Base-by-base conservation (phyloP, 345 rosid species). In the Kandelia obovata region DNA sequence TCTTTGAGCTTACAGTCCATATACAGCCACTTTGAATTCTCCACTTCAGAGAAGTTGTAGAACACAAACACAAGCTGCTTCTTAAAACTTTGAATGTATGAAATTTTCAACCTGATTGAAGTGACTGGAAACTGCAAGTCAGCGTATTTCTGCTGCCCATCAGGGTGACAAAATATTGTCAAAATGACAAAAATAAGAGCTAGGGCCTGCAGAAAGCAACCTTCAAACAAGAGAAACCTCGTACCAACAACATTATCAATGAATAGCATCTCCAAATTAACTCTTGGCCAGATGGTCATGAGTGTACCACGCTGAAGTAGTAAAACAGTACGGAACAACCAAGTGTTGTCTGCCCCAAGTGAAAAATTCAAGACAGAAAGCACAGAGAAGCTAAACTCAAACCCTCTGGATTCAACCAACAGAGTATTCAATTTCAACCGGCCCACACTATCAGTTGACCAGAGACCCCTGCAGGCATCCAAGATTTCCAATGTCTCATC, bases 251-350 rank as follows among this genome's bases (percentile, higher is more conserved):
- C 65, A 77, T 81, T 90, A 73, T 90, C 88, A 6, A 90, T 81
- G 78, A 95, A 86, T 78, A 89, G 86, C 83, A 92, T 86, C 87
- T 95, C 98, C 86, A 95, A 80, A 62, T 88, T 79, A 72, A 90
- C 87, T 74, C 74, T 81, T 71, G 98, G 98, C 96, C 93, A 85
- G 51, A 69, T 53, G 58, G 69, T 64, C 68, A 72, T 80, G 72
- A 92, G 64, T 30, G 57, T 75, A 79, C 99, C 97, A 80, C 72
- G 63, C 62, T 73, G 87, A 77, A 82, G 88, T 73, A 87, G 82
- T 35, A 77, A 51, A 4, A 81, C 61, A 57, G 80, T 68, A 74
- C 70, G 86, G 73, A 80, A 53, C 72, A 88, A 75, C 87, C 80
- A 75, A 58, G 68, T 55, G 64, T 72, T 71, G 70, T 81, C 84